Evolutionary conservation across 306 rosid species (phyloP), one percentile per base, ranked within the genome.

Genomic region (Quercus ilex): DNA sequence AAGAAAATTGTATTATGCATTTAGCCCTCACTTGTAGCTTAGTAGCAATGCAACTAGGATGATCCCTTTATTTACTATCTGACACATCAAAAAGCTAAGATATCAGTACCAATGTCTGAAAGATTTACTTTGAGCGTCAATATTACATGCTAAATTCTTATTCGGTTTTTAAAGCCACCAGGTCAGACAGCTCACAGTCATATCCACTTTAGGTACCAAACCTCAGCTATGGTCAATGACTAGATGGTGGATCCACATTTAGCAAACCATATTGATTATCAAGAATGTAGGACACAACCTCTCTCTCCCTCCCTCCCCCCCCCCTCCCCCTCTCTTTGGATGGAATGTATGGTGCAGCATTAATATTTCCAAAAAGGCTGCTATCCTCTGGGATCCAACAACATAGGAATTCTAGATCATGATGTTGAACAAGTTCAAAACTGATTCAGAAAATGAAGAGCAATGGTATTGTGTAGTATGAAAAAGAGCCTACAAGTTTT

Each of bases 331-430:
- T 28, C 13, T 1, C 11, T 20, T 3, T 58, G 23, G 64, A 19
- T 10, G 5, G 18, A 13, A 17, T 65, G 71, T 15, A 30, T 11
- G n/a, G 19, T 65, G 49, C 5, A 2, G 43, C 71, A 65, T 30
- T 64, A 6, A 30, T 64, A 15, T 65, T 65, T 11, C 68, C 68
- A 21, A 38, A 38, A 7, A 38, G 43, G 2, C 43, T 38, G 43
- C 43, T 38, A 38, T 38, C 15, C 33, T 30, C 70, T 28, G 41
- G 78, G 72, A 64, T 46, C 69, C 55, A 55, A 55, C 20, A 53
- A 5, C 51, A 75, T 14, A 68, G 35, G 51, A 21, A 52, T 67
- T 67, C 71, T 75, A 76, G 79, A 51, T 21, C 69, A 79, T 71
- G 69, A 41, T 56, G n/a, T 73, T 38, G 73, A 35, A n/a, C 19